A percentile compares a stretch with the other conserved stretches of the same genome.
Evolutionary conservation across 2,329 filamentous ascomycete species (phyloP).

Genomic region (Ophiostoma australiae): DNA sequence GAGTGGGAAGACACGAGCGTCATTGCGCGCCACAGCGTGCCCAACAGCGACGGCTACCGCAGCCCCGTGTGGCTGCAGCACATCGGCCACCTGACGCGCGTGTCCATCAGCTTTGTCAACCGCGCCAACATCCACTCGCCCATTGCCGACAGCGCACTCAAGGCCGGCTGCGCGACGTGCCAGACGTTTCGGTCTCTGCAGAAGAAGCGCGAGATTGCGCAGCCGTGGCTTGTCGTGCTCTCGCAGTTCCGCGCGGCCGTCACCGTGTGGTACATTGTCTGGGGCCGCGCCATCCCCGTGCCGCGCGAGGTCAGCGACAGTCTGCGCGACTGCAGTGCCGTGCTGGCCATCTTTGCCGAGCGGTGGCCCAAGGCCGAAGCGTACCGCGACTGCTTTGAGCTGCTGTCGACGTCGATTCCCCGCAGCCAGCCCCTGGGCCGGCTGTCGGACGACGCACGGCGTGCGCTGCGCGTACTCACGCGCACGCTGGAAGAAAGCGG

Average conservation of each 20-base stretch:
- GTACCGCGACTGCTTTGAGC: constrained; percentile 36
- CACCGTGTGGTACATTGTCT: constrained; percentile 23
- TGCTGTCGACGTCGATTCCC: constrained; percentile 28
- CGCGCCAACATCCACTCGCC: constrained; percentile 1
- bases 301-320: constrained; percentile 30
- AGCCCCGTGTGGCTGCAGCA: constrained; percentile 21
- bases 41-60: constrained; percentile 21
- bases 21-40: constrained; percentile 19
- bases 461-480: background rate
- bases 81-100: constrained; percentile 22
- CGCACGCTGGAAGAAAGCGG: constrained; percentile 15
- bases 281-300: constrained; percentile 17
- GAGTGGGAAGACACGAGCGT: constrained; percentile 20
- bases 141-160: constrained; percentile 15
- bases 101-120: constrained; percentile 18
- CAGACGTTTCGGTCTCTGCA: constrained; percentile 18
- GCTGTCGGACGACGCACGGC: constrained; percentile 4
- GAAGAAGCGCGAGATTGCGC: constrained; percentile 19
- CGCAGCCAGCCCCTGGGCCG: constrained; percentile 17
- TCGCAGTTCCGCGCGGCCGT: constrained; percentile 21
- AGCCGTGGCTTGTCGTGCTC: constrained; percentile 22
- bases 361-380: constrained; percentile 37
- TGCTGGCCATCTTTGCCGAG: constrained; percentile 37
- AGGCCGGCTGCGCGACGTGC: constrained; percentile 15
- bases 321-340: constrained; percentile 36